Percentiles rank a stretch among this genome's conserved stretches.
Conservation (phyloP, 2,329 filamentous ascomycete species). For the Aschersonia sp. region DNA sequence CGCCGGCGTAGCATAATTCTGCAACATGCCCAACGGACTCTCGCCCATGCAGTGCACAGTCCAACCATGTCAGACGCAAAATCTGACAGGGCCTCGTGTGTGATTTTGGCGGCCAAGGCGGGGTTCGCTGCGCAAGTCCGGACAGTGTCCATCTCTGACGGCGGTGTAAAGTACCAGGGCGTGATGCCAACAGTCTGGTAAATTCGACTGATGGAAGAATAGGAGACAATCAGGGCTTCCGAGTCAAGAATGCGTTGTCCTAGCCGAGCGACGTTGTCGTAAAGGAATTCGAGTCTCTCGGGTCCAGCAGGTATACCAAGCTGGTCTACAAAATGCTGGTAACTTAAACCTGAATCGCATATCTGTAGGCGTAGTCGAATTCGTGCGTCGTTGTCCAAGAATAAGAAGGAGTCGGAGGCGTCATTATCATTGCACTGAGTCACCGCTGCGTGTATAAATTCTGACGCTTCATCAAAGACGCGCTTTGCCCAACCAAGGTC, state of each 20-base stretch:
- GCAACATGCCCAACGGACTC: conserved; percentile 1
- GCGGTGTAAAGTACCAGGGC: conserved; percentile 12
- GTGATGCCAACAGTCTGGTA: conserved; percentile 8
- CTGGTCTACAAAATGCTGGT: no score
- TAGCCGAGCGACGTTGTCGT: no score
- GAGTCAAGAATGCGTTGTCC: conserved; percentile 7
- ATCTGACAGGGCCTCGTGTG: conserved; percentile 4
- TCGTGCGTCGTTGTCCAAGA: no score
- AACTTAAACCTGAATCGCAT: no score
- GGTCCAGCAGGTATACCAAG: no score
- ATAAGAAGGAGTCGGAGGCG: no score
- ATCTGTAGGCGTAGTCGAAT: no score
- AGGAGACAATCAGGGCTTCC: conserved; percentile 3
- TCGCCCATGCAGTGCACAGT: conserved; percentile 5
- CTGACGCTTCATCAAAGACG: conserved; percentile 11
- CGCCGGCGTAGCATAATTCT: conserved; percentile 4
- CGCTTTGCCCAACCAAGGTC: conserved; percentile 9
- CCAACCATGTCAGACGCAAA: conserved; percentile 6
- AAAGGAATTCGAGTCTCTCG: no score
- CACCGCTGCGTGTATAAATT: no score
- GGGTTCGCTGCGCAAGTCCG: conserved; percentile 8
- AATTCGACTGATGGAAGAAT: conserved; percentile 8
- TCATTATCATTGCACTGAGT: no score
- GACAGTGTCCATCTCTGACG: conserved; percentile 6
- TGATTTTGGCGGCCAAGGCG: conserved; percentile 1